Conservation (phyloP, 768 basidiomycete species). For the Chalciporus chontae region DNA sequence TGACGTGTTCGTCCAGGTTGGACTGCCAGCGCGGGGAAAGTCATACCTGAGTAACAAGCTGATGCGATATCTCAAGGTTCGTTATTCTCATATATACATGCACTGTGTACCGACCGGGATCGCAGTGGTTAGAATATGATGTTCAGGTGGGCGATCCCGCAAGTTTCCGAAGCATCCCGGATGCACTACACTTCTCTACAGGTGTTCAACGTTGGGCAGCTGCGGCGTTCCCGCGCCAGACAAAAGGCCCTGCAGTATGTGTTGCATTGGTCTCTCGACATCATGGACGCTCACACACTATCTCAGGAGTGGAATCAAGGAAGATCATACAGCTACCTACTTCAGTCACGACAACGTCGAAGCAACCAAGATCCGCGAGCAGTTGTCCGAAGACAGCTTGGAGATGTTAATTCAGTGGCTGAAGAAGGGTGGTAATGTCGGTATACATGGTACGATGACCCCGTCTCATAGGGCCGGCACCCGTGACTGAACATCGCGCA, state of each 20-base stretch:
- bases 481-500: conserved; percentile 29
- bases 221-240: conserved; percentile 81
- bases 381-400: conserved; percentile 84
- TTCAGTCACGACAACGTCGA: conserved; percentile 85
- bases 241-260: conserved; percentile 71
- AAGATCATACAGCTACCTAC: conserved; percentile 87
- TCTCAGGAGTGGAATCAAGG: conserved; percentile 72
- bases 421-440: conserved; percentile 93
- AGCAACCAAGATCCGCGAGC: conserved; percentile 74
- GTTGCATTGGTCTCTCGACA: background rate
- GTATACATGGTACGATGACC: conserved; percentile 77
- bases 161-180: background rate
- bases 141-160: conserved; percentile 65
- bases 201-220: conserved; percentile 98
- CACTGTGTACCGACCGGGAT: conserved; percentile 6
- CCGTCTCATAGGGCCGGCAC: background rate
- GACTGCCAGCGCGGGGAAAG: conserved; percentile 96
- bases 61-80: conserved; percentile 89
- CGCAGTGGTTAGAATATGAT: conserved; percentile 97
- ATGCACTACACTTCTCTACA: conserved; percentile 27
- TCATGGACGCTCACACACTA: conserved; percentile 4
- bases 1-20: conserved; percentile 55
- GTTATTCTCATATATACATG: conserved; percentile 18
- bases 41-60: conserved; percentile 98
- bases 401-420: conserved; percentile 96